Evolutionary conservation across 768 basidiomycete genomes (phyloP), one percentile per base, ranked within the genome.

Genomic region (Tricholoma saponaceum): DNA sequence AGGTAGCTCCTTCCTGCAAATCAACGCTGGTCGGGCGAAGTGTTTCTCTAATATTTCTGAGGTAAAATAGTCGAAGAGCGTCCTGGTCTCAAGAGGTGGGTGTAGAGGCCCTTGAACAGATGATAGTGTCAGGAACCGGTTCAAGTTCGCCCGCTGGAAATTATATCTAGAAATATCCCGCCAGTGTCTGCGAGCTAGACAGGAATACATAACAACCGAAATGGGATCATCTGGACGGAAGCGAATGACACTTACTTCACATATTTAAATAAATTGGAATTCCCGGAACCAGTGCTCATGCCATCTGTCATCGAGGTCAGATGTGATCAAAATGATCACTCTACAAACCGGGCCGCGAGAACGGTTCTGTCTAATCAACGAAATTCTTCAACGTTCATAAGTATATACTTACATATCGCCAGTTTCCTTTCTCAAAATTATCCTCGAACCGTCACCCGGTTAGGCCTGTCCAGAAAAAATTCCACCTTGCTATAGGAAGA

Each of bases 41-140:
- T 84, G 72, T 33, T 74, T 75, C 10, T 65, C 70, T 12, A 92
- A 70, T 55, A 92, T 78, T 33, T 83, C 78, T 4, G 76, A 70
- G 13, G 66, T 68, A 67, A 90, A 90, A 72, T 83, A 90, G n/a
- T 76, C 72, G 6, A 83, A 72, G 28, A 89, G 77, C 0, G 87
- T 89, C 26, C 78, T 74, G 28, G 70, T 64, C 28, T 77, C 79
- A 28, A 90, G 75, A 0, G 83, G 83, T 5, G 85, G 84, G 0
- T 83, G 63, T 5, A 71, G 70, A 1, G 85, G 75, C 0, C 88
- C 89, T 63, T 81, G 69, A 25, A 87, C 85, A 9, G 70, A 75
- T 6, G 86, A 88, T 25, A 73, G 73, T 0, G 79, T 74, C 35
- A 84, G 63, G 22, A 57, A 58, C 37, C 68, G 69, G 51, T 62